Conservation (phyloP, 2,329 filamentous ascomycete species). For the Cladosporium sp. region DNA sequence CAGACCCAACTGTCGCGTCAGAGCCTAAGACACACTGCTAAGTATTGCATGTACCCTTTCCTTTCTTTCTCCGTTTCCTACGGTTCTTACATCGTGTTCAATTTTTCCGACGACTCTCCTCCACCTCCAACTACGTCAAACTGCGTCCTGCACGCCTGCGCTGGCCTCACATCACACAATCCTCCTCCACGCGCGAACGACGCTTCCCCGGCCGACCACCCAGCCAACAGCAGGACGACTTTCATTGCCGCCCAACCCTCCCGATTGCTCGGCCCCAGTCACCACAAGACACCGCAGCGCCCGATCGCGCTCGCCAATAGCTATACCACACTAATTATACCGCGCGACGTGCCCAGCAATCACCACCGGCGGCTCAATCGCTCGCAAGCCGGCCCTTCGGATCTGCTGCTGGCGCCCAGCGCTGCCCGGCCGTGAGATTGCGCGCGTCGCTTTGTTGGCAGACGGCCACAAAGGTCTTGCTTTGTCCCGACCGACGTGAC, state of each 20-base stretch:
- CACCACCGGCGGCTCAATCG: neutral
- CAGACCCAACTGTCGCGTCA: neutral
- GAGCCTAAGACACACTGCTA: conserved; percentile 10
- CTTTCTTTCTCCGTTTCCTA: neutral
- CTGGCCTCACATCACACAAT: conserved; percentile 10
- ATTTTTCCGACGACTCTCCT: neutral
- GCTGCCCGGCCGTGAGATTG: conserved; percentile 9
- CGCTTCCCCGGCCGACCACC: conserved; percentile 13
- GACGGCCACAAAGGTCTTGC: conserved; percentile 9
- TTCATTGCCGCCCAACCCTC: conserved; percentile 6
- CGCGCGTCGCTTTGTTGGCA: conserved; percentile 18
- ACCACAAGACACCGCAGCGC: conserved; percentile 16
- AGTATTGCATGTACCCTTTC: conserved; percentile 1
- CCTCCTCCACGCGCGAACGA: conserved; percentile 7
- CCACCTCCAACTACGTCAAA: conserved; percentile 1
- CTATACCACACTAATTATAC: conserved; percentile 15
- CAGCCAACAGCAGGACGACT: conserved; percentile 2
- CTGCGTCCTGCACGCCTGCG: neutral
- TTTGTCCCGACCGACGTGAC: conserved; percentile 7
- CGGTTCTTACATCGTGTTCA: neutral
- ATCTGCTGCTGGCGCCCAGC: conserved; percentile 9
- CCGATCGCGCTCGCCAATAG: conserved; percentile 15
- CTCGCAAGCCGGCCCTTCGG: neutral
- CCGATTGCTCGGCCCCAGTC: conserved; percentile 15
- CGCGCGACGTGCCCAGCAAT: conserved; percentile 9